Conservation (phyloP, 345 rosid species). For the Cardamine chenopodiifolia region DNA sequence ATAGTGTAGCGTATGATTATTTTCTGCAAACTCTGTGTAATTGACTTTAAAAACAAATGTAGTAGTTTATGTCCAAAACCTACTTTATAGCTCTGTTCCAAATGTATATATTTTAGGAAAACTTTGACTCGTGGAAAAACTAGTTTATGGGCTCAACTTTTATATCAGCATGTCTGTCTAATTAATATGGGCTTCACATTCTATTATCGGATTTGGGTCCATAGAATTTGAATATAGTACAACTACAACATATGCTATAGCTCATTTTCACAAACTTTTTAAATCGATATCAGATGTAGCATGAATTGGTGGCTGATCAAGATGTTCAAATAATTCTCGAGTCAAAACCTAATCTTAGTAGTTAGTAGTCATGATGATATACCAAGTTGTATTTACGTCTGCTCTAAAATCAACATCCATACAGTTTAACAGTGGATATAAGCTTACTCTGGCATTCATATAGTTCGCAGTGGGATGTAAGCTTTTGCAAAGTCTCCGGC, state of each 20-base stretch:
- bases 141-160: background rate
- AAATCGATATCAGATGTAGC: background rate
- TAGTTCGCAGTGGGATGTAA: background rate
- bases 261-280: background rate
- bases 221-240: background rate
- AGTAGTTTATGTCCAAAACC: background rate
- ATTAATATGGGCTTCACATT: background rate
- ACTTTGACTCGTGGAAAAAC: background rate
- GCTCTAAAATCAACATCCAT: too few species aligned
- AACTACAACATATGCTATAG: too few species aligned
- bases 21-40: conserved; percentile 22
- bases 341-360: background rate
- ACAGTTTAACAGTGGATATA: too few species aligned
- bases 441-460: background rate
- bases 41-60: background rate
- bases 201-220: background rate
- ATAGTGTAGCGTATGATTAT: conserved; percentile 32
- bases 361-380: background rate
- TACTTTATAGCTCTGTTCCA: background rate
- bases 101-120: background rate
- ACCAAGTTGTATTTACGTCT: background rate
- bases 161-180: background rate
- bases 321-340: background rate
- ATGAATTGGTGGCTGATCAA: background rate
- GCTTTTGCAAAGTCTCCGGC: background rate